Base-by-base conservation (phyloP, 345 rosid species). In the Firmiana major region DNA sequence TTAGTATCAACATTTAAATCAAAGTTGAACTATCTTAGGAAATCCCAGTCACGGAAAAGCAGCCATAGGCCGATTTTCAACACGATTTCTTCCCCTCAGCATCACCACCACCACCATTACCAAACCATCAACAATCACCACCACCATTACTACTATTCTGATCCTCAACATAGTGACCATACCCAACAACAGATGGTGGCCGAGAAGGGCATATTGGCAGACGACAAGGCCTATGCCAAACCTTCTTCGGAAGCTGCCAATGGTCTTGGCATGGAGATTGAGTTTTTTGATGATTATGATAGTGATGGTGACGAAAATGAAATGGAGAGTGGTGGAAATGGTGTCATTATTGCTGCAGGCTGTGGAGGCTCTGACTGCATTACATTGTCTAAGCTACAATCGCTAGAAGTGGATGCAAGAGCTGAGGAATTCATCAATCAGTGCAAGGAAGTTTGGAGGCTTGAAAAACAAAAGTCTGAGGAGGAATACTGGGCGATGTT, bases 361-460 rank as follows among this genome's bases (percentile, higher is more conserved):
- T 1, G 5, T 1, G 38, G 17, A 11, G 63, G 11, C 7, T 26
- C 36, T 9, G 28, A 42, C 8, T 10, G 11, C 31, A 21, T 21
- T 22, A 9, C 9, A n/a, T 59, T 34, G 8, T 11, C 71, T 22
- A 15, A 54, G 9, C 1, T 40, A 16, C 58, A 34, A 75, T 28
- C 71, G 67, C 12, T 71, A n/a, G 84, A 45, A 38, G 75, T 81
- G 10, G 84, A 81, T 17, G 84, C 78, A 13, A 77, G 31, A 40
- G 84, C 84, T 3, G 81, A 81, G 66, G 81, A 74, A 8, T 81
- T 73, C 53, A 81, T 77, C 51, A 42, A 17, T 13, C 15, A n/a
- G 17, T 2, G 13, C 9, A 66, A 51, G 40, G 60, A 77, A 53
- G 2, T 13, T 36, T 73, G 71, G 84, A 58, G 21, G 19, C 63